A percentile compares a stretch with the other conserved stretches of the same genome.
These are phyloP conservation scores for Parastagonospora nodorum DNA, from an alignment of 2,329 filamentous ascomycete genomes.

Conservation along the genomic window DNA sequence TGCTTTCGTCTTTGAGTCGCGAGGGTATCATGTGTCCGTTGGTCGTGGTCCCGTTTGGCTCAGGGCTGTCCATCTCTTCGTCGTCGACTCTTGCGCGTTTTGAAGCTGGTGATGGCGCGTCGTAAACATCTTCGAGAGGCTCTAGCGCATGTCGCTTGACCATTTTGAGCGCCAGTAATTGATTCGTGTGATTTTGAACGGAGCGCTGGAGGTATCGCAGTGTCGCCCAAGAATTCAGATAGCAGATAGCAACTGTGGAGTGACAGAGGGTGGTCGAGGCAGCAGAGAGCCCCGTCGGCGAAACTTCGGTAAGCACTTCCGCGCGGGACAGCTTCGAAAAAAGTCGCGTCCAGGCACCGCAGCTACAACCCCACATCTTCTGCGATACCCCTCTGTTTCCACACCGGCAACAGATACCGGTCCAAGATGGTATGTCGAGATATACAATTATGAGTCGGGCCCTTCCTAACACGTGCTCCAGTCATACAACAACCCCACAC, in stretches of 20 bases:
- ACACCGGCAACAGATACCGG: slow-evolving; percentile 22
- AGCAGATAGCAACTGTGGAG: background rate
- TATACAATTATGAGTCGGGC: background rate
- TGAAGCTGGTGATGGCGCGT: slow-evolving; percentile 52
- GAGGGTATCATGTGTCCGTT: slow-evolving; percentile 41
- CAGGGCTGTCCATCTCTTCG: slow-evolving; percentile 42
- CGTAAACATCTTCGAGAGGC: slow-evolving; percentile 48
- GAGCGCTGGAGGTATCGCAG: background rate
- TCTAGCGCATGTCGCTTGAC: slow-evolving; percentile 55
- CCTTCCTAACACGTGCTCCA: slow-evolving; percentile 24
- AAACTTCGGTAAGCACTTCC: slow-evolving; percentile 31
- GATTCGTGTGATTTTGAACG: background rate
- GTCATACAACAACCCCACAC: slow-evolving; percentile 73
- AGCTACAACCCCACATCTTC: slow-evolving; percentile 31
- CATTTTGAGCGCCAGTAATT: slow-evolving; percentile 36
- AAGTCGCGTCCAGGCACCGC: slow-evolving; percentile 43
- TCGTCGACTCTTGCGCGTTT: slow-evolving; percentile 55
- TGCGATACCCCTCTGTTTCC: slow-evolving; percentile 36
- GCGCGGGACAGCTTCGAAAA: slow-evolving; percentile 36
- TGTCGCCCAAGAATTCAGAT: background rate
- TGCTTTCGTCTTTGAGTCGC: slow-evolving; percentile 29
- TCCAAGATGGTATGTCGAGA: slow-evolving; percentile 39
- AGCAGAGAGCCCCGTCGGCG: slow-evolving; percentile 22
- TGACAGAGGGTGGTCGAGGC: slow-evolving; percentile 20
- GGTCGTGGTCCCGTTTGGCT: slow-evolving; percentile 24